These are phyloP conservation scores for Effrenium voratum DNA, from an alignment of 73 alveolate species.

Conservation along the genomic window DNA sequence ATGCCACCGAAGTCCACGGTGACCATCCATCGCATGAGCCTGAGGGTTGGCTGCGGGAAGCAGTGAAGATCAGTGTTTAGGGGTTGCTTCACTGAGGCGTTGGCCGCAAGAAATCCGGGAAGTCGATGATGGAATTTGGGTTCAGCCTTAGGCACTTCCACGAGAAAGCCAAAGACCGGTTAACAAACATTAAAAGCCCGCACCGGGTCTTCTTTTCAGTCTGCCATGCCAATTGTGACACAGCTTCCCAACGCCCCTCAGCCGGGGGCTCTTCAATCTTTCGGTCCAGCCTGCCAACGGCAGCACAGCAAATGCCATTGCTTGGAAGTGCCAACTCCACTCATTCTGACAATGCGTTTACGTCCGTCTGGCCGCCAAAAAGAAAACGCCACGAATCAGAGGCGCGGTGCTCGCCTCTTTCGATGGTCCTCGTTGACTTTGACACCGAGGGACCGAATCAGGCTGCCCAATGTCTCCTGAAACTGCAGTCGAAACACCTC, in stretches of 20 bases:
- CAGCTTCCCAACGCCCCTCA: no score
- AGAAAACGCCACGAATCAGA: background rate
- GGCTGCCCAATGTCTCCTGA: slow-evolving; percentile 63
- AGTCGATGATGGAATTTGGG: slow-evolving; percentile 57
- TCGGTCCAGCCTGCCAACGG: slow-evolving; percentile 55
- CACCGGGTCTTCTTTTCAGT: no score
- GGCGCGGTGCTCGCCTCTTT: slow-evolving; percentile 5
- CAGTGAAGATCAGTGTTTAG: background rate
- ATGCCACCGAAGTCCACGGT: slow-evolving; percentile 87
- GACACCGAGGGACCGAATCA: slow-evolving; percentile 71
- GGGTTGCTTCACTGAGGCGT: background rate
- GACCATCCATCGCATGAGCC: slow-evolving; percentile 93
- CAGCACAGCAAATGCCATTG: background rate
- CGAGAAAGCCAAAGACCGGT: no score
- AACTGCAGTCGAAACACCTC: background rate
- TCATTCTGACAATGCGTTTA: background rate
- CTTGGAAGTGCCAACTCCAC: background rate
- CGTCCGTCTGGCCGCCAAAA: background rate
- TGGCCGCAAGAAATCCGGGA: slow-evolving; percentile 78
- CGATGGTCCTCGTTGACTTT: slow-evolving; percentile 37
- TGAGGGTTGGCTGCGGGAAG: background rate
- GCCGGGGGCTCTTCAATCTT: slow-evolving; percentile 65
- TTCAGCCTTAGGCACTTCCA: slow-evolving; percentile 39
- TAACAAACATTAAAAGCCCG: no score
- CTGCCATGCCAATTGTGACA: no score